Percentiles rank a stretch among this genome's conserved stretches.
Evolutionary conservation across 768 basidiomycete genomes (phyloP).

Genomic region (Lactarius hatsudake): DNA sequence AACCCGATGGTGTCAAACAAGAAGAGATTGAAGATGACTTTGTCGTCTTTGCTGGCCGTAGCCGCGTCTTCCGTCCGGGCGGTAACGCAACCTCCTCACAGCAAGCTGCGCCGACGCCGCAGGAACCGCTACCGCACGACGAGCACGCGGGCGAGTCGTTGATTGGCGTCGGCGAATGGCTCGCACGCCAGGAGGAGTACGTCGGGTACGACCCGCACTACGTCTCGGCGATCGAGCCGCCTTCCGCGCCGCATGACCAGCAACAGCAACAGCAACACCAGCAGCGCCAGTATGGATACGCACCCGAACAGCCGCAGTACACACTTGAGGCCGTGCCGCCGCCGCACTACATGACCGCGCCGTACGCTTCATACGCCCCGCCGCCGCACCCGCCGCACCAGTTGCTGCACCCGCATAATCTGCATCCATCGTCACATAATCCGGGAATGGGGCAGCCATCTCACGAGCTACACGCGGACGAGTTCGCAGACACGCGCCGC

Average conservation of each 20-base stretch:
- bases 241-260: slow-evolving; percentile 2
- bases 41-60: slow-evolving; percentile 66
- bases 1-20: slow-evolving; percentile 44
- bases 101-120: neutral
- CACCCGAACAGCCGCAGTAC: slow-evolving; percentile 19
- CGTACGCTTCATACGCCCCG: slow-evolving; percentile 5
- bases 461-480: neutral
- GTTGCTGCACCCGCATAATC: neutral
- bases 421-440: neutral
- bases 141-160: slow-evolving; percentile 2
- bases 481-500: neutral
- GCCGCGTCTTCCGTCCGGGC: slow-evolving; percentile 55
- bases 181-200: slow-evolving; percentile 11
- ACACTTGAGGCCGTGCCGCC: slow-evolving; percentile 6
- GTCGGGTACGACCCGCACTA: slow-evolving; percentile 16
- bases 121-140: neutral
- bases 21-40: slow-evolving; percentile 63
- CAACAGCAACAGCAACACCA: neutral
- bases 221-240: slow-evolving; percentile 8
- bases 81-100: slow-evolving; percentile 29
- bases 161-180: slow-evolving; percentile 22
- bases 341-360: slow-evolving; percentile 4
- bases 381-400: neutral
- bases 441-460: neutral
- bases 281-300: slow-evolving; percentile 18